A percentile compares a stretch with the other conserved stretches of the same genome.
phyloP scores from a whole-genome alignment of 331 rosid genomes.

The Pyrus hybrid region DNA sequence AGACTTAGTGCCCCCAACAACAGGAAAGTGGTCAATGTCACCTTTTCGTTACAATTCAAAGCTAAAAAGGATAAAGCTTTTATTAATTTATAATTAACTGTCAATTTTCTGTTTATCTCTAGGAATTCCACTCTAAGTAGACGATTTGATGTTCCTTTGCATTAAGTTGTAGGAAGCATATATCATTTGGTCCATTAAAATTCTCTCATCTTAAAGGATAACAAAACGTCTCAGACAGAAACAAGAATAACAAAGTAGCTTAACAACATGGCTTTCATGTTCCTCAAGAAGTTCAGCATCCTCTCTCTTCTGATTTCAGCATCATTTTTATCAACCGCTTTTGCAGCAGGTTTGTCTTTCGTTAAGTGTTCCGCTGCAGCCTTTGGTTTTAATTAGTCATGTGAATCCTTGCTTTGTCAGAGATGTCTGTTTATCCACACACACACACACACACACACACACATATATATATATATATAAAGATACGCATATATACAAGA shows the following conservation, averaged over 20 bases:
- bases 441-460: background rate
- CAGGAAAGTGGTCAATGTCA: conserved; percentile 51
- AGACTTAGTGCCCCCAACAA: conserved; percentile 77
- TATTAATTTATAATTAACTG: conserved; percentile 19
- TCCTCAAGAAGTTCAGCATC: conserved; percentile 39
- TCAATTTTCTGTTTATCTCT: conserved; percentile 34
- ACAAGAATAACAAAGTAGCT: conserved; percentile 14
- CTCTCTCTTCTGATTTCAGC: conserved; percentile 47
- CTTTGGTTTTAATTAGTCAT: conserved; percentile 2
- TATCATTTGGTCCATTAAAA: conserved; percentile 4
- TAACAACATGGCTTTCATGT: conserved; percentile 31
- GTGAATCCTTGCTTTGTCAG: conserved; percentile 20
- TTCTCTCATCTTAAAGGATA: conserved; percentile 23
- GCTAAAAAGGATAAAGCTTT: conserved; percentile 16
- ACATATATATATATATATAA: too few species aligned
- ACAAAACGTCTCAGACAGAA: background rate
- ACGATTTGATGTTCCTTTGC: background rate
- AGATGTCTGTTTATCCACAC: background rate
- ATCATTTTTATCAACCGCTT: conserved; percentile 58
- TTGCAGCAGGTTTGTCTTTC: conserved; percentile 44
- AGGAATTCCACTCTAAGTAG: conserved; percentile 11
- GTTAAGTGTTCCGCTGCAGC: conserved; percentile 26
- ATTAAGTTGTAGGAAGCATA: conserved; percentile 23
- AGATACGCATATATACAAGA: too few species aligned
- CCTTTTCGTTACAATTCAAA: conserved; percentile 43